Base-by-base conservation (phyloP, 164 flowering plant species). In the Saururus chinensis region DNA sequence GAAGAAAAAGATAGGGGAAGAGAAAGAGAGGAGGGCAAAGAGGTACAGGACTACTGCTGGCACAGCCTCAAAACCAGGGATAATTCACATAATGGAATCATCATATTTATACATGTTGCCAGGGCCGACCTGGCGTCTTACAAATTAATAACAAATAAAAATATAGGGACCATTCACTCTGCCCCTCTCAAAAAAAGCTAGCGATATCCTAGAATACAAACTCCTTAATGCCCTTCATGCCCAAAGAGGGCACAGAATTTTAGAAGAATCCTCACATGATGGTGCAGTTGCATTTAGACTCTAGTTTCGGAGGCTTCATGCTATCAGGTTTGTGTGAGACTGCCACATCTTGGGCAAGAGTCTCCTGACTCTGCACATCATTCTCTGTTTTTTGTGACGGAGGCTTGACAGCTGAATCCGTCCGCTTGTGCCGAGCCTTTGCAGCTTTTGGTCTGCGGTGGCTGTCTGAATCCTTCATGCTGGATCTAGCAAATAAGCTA, bases 231-330 rank as follows among this genome's bases (percentile, higher is more conserved):
- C 57, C 12, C 24, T 20, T 20, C n/a, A 21, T 11, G 57, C 11
- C 8, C 2, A 30, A 30, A 30, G 37, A 6, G 37, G 37, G 9
- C 7, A 21, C 25, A 54, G 57, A 21, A 54, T 21, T 13, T 11
- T 7, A 54, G n/a, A 40, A 22, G 57, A 37, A 51, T 24, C 16
- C 41, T 57, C 82, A 92, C 98, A 92, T 92, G 69, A 92, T 81
- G 26, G 82, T 70, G 82, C 98, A 92, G 67, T 87, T 92, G 79
- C 98, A 67, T 75, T 87, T 92, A 24, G 92, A 81, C 68, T 92
- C 95, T 68, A 87, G 84, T 81, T 84, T 92, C 51, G 85, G 95
- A 53, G 89, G 92, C 70, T 70, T 81, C 42, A 51, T 40, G 59
- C 71, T 76, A 63, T 89, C 66, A 26, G 24, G 51, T 51, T 23